A percentile compares a stretch with the other conserved stretches of the same genome.
phyloP scores from a whole-genome alignment of 306 rosid species.

The Carpinus viminea region DNA sequence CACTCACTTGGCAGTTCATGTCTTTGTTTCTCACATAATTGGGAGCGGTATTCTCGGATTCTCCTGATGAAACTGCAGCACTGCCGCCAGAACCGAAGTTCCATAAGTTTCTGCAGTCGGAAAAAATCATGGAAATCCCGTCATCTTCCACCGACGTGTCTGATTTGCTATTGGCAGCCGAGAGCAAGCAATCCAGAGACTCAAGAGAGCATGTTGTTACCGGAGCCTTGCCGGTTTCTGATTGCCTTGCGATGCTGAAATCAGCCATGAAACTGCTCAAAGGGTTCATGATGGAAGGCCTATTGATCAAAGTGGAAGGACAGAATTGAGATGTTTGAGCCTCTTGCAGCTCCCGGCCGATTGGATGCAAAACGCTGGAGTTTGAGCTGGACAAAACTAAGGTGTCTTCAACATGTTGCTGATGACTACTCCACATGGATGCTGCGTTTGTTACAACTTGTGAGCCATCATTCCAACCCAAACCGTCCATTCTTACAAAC shows the following conservation, averaged over 20 bases:
- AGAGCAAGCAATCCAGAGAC: conserved; percentile 56
- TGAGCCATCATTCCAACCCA: conserved; percentile 56
- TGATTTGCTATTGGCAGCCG: conserved; percentile 50
- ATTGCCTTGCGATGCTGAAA: conserved; percentile 40
- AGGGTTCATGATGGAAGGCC: conserved; percentile 25
- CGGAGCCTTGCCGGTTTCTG: conserved; percentile 27
- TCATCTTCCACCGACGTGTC: conserved; percentile 44
- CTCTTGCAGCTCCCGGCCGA: conserved; percentile 42
- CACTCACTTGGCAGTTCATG: conserved; percentile 24
- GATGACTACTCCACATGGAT: conserved; percentile 53
- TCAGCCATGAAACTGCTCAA: conserved; percentile 29
- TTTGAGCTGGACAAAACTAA: conserved; percentile 40
- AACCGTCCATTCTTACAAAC: conserved; percentile 52
- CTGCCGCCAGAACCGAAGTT: conserved; percentile 40
- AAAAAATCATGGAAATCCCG: conserved; percentile 55
- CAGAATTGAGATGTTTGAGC: conserved; percentile 17
- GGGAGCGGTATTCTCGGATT: conserved; percentile 46
- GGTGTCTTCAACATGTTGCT: conserved; percentile 48
- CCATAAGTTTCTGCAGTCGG: conserved; percentile 57
- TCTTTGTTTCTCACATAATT: conserved; percentile 24
- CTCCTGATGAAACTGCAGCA: conserved; percentile 50
- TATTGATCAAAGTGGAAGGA: conserved; percentile 1
- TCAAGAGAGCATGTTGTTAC: conserved; percentile 36
- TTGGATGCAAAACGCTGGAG: conserved; percentile 28
- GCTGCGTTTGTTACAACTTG: conserved; percentile 29